phyloP scores from a whole-genome alignment of 1,284 basidiomycete genomes.

The Cryptococcus sp. region DNA sequence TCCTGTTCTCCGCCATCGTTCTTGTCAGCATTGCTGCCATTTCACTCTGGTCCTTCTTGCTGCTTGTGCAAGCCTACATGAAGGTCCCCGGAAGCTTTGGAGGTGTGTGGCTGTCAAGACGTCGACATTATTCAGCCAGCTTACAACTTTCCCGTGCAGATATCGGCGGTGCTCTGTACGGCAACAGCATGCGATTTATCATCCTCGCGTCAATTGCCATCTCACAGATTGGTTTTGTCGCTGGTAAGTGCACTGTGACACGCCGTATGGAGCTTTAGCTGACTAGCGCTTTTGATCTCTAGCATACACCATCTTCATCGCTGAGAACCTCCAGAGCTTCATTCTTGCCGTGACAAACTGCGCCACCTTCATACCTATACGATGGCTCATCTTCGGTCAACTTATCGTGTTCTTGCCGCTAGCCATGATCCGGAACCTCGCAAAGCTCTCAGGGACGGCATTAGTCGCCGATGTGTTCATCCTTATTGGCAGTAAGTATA shows the following conservation, averaged over 20 bases:
- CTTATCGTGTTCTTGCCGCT: constrained; percentile 83
- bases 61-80: constrained; percentile 86
- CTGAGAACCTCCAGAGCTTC: constrained; percentile 88
- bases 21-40: constrained; percentile 81
- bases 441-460: constrained; percentile 89
- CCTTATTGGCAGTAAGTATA: constrained; percentile 66
- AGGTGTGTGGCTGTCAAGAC: constrained; percentile 57
- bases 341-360: constrained; percentile 83
- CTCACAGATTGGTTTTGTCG: constrained; percentile 72
- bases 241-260: constrained; percentile 32
- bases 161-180: constrained; percentile 90
- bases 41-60: constrained; percentile 90
- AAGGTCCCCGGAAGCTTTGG: constrained; percentile 91
- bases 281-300: constrained; percentile 30
- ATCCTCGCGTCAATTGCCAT: constrained; percentile 86
- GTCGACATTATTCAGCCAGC: constrained; percentile 1
- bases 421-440: constrained; percentile 81
- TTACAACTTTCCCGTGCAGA: constrained; percentile 55
- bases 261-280: not conserved
- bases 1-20: constrained; percentile 82
- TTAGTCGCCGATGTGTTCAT: constrained; percentile 96
- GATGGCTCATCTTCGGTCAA: constrained; percentile 81
- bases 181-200: constrained; percentile 84
- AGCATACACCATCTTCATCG: constrained; percentile 95
- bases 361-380: constrained; percentile 66